Percentiles rank a stretch among this genome's conserved stretches.
Evolutionary conservation across 306 rosid species (phyloP).

Genomic region (Canavalia gladiata): DNA sequence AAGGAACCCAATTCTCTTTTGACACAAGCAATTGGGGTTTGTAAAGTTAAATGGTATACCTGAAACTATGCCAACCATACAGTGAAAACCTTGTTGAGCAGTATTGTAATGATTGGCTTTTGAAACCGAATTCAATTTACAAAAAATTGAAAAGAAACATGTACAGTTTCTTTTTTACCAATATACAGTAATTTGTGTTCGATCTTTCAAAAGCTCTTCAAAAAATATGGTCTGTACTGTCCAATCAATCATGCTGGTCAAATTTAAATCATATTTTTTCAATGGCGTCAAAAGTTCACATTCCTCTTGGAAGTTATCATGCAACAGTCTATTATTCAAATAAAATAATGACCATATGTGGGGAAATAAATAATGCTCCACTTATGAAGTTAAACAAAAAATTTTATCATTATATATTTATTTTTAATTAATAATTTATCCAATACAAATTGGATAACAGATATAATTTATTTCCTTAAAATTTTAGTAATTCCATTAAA

Average conservation of each 20-base stretch:
- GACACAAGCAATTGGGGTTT: not conserved
- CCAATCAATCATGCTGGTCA: constrained; percentile 61
- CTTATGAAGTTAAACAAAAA: not conserved
- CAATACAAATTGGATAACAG: not conserved
- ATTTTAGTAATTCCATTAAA: not conserved
- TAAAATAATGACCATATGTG: not conserved
- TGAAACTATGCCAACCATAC: constrained; percentile 2
- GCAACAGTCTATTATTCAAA: constrained; percentile 37
- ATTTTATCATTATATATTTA: not conserved
- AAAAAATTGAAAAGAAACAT: constrained; percentile 15
- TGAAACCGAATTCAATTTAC: constrained; percentile 24
- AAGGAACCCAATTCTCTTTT: not conserved
- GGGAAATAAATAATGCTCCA: not conserved
- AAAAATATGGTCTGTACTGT: constrained; percentile 55
- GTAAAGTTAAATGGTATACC: not conserved
- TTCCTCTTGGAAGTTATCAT: constrained; percentile 41
- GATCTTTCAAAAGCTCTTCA: constrained; percentile 42
- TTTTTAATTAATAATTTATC: not conserved
- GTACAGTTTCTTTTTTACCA: constrained; percentile 49
- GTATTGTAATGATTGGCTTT: constrained; percentile 47
- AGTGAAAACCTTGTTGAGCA: constrained; percentile 22
- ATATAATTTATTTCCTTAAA: not conserved
- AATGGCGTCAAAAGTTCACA: constrained; percentile 53
- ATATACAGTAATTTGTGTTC: constrained; percentile 46
- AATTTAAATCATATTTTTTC: constrained; percentile 51